Conservation (phyloP, 1,284 basidiomycete genomes). For the Sporisorium scitamineum region DNA sequence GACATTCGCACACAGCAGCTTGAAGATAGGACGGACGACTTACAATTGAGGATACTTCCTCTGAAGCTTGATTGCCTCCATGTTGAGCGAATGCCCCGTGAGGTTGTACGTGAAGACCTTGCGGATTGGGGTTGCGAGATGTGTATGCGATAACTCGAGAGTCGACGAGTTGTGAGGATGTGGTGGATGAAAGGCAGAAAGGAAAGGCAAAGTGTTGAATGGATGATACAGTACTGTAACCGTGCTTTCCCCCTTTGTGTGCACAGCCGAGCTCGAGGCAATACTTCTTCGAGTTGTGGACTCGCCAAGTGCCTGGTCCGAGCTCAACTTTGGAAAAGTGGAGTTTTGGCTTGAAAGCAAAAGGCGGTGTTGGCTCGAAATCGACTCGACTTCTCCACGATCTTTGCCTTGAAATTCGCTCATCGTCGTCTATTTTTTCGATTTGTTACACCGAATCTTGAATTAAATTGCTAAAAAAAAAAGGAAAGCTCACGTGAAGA, state of each 20-base stretch:
- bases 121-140: neutral
- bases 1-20: neutral
- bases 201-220: neutral
- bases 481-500: slow-evolving; percentile 7
- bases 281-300: neutral
- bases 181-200: neutral
- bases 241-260: neutral
- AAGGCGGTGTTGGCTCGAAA: neutral
- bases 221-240: too few relatives aligned
- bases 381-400: neutral
- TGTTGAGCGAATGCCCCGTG: slow-evolving; percentile 24
- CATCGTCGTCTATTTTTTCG: neutral
- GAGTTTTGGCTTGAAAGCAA: neutral
- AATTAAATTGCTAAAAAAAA: neutral
- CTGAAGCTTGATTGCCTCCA: slow-evolving; percentile 89
- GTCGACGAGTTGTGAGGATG: neutral
- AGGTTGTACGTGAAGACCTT: neutral
- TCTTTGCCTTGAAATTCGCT: neutral
- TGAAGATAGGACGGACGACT: slow-evolving; percentile 69
- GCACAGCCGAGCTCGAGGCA: neutral
- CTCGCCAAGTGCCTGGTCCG: slow-evolving; percentile 4
- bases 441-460: neutral
- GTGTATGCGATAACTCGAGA: neutral
- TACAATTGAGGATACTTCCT: slow-evolving; percentile 96
- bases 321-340: neutral